Percentiles rank a stretch among this genome's conserved stretches.
Evolutionary conservation across 2,329 filamentous ascomycete species (phyloP).

Genomic region (Triangularia setosa): DNA sequence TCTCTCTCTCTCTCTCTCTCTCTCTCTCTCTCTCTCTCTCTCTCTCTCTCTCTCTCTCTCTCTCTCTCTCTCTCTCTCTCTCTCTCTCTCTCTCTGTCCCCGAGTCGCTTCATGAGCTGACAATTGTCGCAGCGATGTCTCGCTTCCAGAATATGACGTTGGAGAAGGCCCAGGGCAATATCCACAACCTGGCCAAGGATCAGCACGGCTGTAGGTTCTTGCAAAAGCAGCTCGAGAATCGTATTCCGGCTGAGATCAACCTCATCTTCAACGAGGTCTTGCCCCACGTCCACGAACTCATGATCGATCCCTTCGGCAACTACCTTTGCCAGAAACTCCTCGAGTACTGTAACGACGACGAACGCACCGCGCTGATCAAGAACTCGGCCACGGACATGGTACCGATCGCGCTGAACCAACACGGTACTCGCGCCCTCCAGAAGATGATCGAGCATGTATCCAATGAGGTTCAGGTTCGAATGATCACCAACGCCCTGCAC

Average conservation of each 20-base stretch:
- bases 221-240: slow-evolving; percentile 95
- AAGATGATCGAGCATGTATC: slow-evolving; percentile 99
- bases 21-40: no score
- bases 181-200: slow-evolving; percentile 92
- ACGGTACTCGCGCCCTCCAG: slow-evolving; percentile 91
- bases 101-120: slow-evolving; percentile 34
- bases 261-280: slow-evolving; percentile 95
- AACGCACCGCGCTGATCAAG: slow-evolving; percentile 87
- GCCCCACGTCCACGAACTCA: slow-evolving; percentile 89
- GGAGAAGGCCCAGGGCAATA: slow-evolving; percentile 74
- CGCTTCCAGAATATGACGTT: slow-evolving; percentile 81
- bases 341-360: slow-evolving; percentile 91
- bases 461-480: slow-evolving; percentile 76
- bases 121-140: slow-evolving; percentile 54
- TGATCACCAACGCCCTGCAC: slow-evolving; percentile 81
- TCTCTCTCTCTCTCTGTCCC: no score
- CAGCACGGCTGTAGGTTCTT: slow-evolving; percentile 96
- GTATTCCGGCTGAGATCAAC: slow-evolving; percentile 75
- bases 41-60: no score
- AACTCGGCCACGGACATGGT: slow-evolving; percentile 87
- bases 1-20: no score
- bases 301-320: slow-evolving; percentile 99
- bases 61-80: no score
- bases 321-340: slow-evolving; percentile 98
- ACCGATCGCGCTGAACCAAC: slow-evolving; percentile 91